Evolutionary conservation across 2,329 filamentous ascomycete species (phyloP).

Genomic region (Trichoderma aggressivum): DNA sequence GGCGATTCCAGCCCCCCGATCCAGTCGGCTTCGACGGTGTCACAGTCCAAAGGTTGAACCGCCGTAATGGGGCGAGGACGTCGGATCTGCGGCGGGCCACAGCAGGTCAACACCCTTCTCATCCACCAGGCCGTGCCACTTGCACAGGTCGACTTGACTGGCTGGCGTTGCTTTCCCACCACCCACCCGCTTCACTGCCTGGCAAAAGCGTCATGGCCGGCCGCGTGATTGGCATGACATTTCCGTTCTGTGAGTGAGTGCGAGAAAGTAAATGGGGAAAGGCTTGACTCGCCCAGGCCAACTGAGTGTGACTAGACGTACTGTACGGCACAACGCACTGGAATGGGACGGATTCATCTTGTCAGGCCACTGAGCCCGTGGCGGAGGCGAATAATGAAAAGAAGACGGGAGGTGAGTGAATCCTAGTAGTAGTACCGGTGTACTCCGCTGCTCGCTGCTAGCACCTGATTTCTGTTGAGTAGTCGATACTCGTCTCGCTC

Average conservation of each 20-base stretch:
- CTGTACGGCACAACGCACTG: neutral
- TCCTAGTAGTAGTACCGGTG: neutral
- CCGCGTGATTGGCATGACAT: constrained; percentile 18
- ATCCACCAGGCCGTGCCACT: constrained; percentile 3
- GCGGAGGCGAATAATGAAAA: constrained; percentile 12
- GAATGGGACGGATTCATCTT: constrained; percentile 11
- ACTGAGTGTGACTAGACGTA: neutral
- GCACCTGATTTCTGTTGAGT: neutral
- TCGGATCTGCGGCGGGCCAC: constrained; percentile 21
- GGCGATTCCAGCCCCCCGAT: constrained; percentile 20
- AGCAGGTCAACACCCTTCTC: constrained; percentile 13
- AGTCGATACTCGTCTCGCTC: neutral
- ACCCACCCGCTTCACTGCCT: constrained; percentile 10
- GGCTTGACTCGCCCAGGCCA: constrained; percentile 7
- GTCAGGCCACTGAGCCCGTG: constrained; percentile 16
- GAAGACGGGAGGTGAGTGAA: neutral
- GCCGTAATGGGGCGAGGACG: constrained; percentile 20
- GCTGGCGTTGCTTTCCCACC: neutral
- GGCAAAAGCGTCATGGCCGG: constrained; percentile 17
- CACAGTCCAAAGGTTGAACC: constrained; percentile 18
- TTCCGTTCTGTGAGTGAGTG: neutral
- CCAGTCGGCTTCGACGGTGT: constrained; percentile 21
- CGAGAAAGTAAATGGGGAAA: neutral
- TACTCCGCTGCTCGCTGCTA: neutral
- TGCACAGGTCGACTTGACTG: constrained; percentile 1